These are phyloP conservation scores for Dioscorea alata DNA, from an alignment of 106 monocot genomes.

Conservation along the genomic window DNA sequence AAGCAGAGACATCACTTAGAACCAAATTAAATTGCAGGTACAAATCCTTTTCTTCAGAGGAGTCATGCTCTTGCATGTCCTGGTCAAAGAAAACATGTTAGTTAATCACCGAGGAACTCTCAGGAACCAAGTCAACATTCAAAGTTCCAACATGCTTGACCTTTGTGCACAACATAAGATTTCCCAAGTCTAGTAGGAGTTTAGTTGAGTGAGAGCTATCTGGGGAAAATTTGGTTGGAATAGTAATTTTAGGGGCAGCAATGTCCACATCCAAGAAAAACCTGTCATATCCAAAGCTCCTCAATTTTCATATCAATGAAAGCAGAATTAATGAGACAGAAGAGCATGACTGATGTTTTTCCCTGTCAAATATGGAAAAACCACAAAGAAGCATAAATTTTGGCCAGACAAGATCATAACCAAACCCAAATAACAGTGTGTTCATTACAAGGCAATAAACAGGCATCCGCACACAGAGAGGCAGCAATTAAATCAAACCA, in stretches of 20 bases:
- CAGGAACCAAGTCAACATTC: constrained; percentile 5
- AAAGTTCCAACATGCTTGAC: constrained; percentile 19
- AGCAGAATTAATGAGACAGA: too few species aligned
- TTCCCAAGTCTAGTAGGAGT: constrained; percentile 92
- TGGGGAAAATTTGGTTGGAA: constrained; percentile 81
- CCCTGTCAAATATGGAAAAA: too few species aligned
- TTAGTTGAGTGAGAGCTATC: constrained; percentile 56
- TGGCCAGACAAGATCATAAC: too few species aligned
- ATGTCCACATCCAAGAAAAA: constrained; percentile 92
- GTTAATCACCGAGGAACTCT: background rate
- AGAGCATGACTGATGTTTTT: too few species aligned
- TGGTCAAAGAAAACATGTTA: constrained; percentile 23
- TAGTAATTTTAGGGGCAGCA: constrained; percentile 93
- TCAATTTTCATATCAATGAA: too few species aligned
- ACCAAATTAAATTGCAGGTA: constrained; percentile 88
- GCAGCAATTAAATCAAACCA: too few species aligned
- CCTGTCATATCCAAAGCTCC: constrained; percentile 24
- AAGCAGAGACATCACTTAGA: constrained; percentile 95
- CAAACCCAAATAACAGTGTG: too few species aligned
- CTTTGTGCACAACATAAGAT: constrained; percentile 71
- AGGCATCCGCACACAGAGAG: too few species aligned
- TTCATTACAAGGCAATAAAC: too few species aligned
- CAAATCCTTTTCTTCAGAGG: constrained; percentile 50
- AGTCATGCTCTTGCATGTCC: constrained; percentile 60
- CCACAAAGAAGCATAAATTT: too few species aligned